phyloP scores from a whole-genome alignment of 306 rosid species.

The Luffa acutangula region DNA sequence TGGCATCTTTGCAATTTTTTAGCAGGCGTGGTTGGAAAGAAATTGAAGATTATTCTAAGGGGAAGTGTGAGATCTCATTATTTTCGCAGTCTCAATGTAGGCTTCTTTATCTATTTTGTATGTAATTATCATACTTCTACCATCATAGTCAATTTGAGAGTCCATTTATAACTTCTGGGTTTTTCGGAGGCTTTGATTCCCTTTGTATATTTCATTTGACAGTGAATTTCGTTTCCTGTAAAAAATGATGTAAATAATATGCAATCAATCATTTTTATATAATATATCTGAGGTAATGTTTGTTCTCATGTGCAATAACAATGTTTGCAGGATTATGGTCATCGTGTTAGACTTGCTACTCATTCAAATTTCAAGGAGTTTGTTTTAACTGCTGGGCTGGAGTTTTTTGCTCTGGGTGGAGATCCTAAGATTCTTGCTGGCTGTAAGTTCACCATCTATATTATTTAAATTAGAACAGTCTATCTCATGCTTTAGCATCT shows the following conservation, averaged over 20 bases:
- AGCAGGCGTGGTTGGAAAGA: not conserved
- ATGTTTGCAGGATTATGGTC: slow-evolving; percentile 87
- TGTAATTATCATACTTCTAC: not conserved
- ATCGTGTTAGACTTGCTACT: slow-evolving; percentile 94
- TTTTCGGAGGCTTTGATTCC: not conserved
- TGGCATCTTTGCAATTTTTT: not conserved
- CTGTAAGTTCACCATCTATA: slow-evolving; percentile 40
- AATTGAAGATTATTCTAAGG: not conserved
- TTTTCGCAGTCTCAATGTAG: not conserved
- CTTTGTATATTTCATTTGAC: not conserved
- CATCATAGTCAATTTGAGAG: not conserved
- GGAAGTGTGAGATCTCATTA: not conserved
- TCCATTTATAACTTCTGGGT: not conserved
- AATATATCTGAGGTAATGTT: not conserved
- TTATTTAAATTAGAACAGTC: not conserved
- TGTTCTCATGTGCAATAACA: not conserved
- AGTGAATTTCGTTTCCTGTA: not conserved
- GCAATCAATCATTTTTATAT: not conserved
- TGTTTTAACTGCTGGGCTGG: slow-evolving; percentile 98
- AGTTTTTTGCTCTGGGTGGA: slow-evolving; percentile 91
- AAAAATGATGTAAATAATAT: not conserved
- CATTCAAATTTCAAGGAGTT: slow-evolving; percentile 98
- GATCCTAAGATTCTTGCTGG: slow-evolving; percentile 98
- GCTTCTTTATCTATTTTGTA: not conserved
- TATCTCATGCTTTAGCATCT: not conserved